phyloP scores from a whole-genome alignment of 331 rosid genomes.

The Saraca asoca region DNA sequence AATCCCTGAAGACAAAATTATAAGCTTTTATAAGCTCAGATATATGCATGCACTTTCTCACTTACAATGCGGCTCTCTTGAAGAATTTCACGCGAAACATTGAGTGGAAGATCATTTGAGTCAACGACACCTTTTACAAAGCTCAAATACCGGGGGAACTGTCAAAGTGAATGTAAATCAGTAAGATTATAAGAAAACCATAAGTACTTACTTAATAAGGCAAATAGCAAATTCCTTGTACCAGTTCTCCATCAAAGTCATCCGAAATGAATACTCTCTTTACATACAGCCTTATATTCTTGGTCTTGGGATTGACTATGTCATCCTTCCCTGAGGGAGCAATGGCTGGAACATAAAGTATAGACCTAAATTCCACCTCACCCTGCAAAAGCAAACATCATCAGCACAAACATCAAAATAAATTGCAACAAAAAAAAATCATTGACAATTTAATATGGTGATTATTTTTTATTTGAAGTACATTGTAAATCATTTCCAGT shows the following conservation, averaged over 20 bases:
- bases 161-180: constrained; percentile 37
- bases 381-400: constrained; percentile 62
- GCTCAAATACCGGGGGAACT: constrained; percentile 97
- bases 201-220: constrained; percentile 6
- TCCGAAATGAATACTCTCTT: constrained; percentile 97
- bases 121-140: constrained; percentile 96
- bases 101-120: constrained; percentile 96
- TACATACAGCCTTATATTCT: constrained; percentile 90
- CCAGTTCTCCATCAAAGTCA: constrained; percentile 98
- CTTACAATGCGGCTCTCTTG: constrained; percentile 97
- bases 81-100: constrained; percentile 96
- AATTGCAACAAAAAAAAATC: constrained; percentile 13
- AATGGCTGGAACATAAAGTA: constrained; percentile 86
- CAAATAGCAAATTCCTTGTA: constrained; percentile 36
- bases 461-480: too few species aligned
- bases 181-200: constrained; percentile 13
- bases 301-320: constrained; percentile 82
- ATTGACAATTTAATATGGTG: too few species aligned
- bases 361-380: constrained; percentile 93
- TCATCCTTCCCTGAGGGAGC: constrained; percentile 83
- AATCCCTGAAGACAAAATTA: constrained; percentile 3
- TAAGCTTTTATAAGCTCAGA: constrained; percentile 1
- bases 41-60: constrained; percentile 3
- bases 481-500: neutral
- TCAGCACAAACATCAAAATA: constrained; percentile 31